Evolutionary conservation across 495 filamentous ascomycete genomes (phyloP).

Genomic region (Xylaria intraflava): DNA sequence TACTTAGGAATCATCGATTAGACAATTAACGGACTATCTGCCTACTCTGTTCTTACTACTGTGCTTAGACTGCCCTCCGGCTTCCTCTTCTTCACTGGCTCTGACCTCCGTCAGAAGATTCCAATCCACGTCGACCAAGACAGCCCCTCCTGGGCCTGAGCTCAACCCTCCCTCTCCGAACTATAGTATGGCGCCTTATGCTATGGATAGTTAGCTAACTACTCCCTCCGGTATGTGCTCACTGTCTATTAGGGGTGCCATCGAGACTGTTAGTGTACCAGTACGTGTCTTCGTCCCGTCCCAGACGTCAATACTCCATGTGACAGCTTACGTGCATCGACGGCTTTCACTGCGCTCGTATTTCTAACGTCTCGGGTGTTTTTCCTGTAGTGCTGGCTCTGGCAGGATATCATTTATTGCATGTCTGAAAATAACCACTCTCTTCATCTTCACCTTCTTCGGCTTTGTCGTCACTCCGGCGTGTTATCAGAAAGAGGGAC

Average conservation of each 20-base stretch:
- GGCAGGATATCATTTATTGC: conserved; percentile 59
- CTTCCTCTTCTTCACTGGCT: not conserved
- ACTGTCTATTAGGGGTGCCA: not conserved
- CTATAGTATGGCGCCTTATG: conserved; percentile 7
- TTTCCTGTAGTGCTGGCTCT: conserved; percentile 61
- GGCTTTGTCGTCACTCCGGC: conserved; percentile 53
- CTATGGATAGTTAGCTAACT: too few relatives aligned
- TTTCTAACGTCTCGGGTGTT: conserved; percentile 60
- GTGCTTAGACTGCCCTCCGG: too few relatives aligned
- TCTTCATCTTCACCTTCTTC: conserved; percentile 63
- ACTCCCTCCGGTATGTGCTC: not conserved
- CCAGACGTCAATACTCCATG: not conserved
- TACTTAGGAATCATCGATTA: too few relatives aligned
- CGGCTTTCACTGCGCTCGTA: conserved; percentile 16
- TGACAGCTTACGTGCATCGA: not conserved
- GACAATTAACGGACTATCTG: too few relatives aligned
- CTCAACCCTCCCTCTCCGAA: not conserved
- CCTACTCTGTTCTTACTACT: too few relatives aligned
- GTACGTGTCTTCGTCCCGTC: not conserved
- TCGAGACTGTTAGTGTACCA: conserved; percentile 1
- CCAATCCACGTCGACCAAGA: conserved; percentile 11
- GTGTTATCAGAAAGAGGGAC: conserved; percentile 44
- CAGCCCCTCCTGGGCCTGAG: not conserved
- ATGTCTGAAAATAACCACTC: conserved; percentile 59
- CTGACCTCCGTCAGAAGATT: conserved; percentile 2